Percentiles rank a stretch among this genome's conserved stretches.
Conservation (phyloP, 2,329 filamentous ascomycete species). For the Talaromyces sp. region DNA sequence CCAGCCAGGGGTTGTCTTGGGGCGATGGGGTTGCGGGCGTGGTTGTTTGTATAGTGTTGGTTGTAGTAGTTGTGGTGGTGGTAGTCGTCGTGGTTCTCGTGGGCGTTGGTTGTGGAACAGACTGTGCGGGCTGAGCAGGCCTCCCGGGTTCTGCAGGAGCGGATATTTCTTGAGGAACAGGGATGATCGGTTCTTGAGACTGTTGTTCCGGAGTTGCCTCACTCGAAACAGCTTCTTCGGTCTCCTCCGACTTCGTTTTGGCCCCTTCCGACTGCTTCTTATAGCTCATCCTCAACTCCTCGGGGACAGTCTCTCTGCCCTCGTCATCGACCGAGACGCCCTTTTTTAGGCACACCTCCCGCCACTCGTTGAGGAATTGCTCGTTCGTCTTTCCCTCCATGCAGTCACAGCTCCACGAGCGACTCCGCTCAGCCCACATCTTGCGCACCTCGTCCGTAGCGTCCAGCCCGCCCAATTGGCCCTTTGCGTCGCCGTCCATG, state of each 20-base stretch:
- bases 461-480: conserved; percentile 87
- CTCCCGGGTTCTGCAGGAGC: background rate
- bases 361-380: conserved; percentile 69
- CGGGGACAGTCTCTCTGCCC: conserved; percentile 31
- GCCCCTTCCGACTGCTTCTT: conserved; percentile 39
- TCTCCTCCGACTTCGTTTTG: background rate
- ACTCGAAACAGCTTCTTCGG: background rate
- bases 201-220: background rate
- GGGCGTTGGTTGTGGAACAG: conserved; percentile 12
- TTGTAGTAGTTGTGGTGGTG: background rate
- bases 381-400: conserved; percentile 57
- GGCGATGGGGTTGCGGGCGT: conserved; percentile 4
- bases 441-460: conserved; percentile 63
- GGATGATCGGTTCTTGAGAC: conserved; percentile 2
- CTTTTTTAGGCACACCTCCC: conserved; percentile 50
- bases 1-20: conserved; percentile 66
- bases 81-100: conserved; percentile 40
- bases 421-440: conserved; percentile 64
- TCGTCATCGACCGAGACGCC: conserved; percentile 37
- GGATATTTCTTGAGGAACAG: conserved; percentile 5
- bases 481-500: conserved; percentile 85
- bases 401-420: conserved; percentile 67
- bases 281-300: conserved; percentile 62
- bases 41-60: background rate
- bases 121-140: background rate